Base-by-base conservation (phyloP, 2,329 filamentous ascomycete genomes). In the Aschersonia sp. region DNA sequence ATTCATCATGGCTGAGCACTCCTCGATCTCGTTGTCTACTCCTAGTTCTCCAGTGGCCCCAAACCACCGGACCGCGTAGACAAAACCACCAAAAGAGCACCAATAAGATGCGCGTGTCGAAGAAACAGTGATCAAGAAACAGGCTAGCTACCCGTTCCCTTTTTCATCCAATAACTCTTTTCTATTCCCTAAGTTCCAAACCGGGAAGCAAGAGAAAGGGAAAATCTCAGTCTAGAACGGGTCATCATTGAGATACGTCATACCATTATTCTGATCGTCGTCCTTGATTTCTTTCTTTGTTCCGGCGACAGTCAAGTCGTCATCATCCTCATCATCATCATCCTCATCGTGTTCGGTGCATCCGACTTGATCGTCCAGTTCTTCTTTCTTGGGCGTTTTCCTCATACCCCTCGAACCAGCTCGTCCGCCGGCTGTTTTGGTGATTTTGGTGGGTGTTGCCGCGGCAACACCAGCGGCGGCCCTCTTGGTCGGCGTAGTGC, bases 371-470 rank as follows among this genome's bases (percentile, higher is more conserved):
- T 22, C 12, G 61, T 55, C n/a, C 54, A 50, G 47, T 52, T 52
- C 50, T 55, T 56, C 40, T 22, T 42, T 11, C 14, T 42, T 39
- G 45, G 46, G 43, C 22, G 42, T 46, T 41, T 47, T 47, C 12
- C 40, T 48, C 46, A 56, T 59, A 4, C 51, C 53, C 51, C 58
- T 60, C 43, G 49, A 43, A 6, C 53, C 53, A 40, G 50, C 46
- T 9, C 59, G 58, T n/a, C 50, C 44, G 0, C 22, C 22, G 2
- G 56, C 45, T 2, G 55, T 53, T 58, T 65, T 66, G 45, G 49
- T 47, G 30, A 65, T 57, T 52, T 58, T 64, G 45, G 52, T 56
- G 5, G 59, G 55, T 5, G 58, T 57, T 11, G 41, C 48, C 12
- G 42, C 42, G 9, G 32, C 29, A 42, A 50, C 33, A 11, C 44